These are phyloP conservation scores for Crithidia acanthocephali DNA, from an alignment of 208 protist genomes.

Conservation along the genomic window DNA sequence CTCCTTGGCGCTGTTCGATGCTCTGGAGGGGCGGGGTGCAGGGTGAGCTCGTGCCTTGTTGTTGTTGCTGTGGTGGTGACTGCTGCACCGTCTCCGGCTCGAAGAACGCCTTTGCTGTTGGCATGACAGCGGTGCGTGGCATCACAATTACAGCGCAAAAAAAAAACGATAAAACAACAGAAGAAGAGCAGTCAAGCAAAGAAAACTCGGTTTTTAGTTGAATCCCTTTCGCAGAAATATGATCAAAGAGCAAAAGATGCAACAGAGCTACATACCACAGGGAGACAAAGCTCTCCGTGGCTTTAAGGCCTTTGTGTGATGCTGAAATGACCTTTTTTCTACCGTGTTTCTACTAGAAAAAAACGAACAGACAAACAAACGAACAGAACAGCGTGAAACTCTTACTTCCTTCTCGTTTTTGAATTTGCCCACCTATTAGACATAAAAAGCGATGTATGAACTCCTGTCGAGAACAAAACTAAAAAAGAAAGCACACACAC, in stretches of 20 bases:
- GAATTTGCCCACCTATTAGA: too few species aligned
- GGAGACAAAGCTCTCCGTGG: too few species aligned
- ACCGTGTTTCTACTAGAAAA: too few species aligned
- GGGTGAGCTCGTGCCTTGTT: conserved; percentile 8
- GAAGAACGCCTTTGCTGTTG: not conserved
- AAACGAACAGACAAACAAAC: too few species aligned
- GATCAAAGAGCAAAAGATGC: too few species aligned
- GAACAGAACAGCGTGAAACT: too few species aligned
- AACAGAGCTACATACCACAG: too few species aligned
- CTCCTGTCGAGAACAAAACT: not conserved
- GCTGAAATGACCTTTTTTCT: too few species aligned
- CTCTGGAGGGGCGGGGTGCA: conserved; percentile 21
- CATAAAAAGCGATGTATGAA: not conserved
- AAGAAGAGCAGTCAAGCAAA: not conserved
- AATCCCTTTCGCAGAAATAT: too few species aligned
- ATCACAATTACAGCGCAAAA: not conserved
- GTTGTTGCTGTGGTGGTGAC: not conserved
- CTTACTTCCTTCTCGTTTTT: too few species aligned
- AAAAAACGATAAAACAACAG: not conserved
- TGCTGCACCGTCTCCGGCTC: conserved; percentile 10
- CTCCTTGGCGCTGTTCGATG: not conserved
- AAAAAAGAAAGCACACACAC: not conserved
- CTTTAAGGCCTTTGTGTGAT: too few species aligned
- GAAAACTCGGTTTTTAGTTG: too few species aligned
- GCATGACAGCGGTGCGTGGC: not conserved